Evolutionary conservation across 306 rosid species (phyloP).

Genomic region (Lablab purpureus): DNA sequence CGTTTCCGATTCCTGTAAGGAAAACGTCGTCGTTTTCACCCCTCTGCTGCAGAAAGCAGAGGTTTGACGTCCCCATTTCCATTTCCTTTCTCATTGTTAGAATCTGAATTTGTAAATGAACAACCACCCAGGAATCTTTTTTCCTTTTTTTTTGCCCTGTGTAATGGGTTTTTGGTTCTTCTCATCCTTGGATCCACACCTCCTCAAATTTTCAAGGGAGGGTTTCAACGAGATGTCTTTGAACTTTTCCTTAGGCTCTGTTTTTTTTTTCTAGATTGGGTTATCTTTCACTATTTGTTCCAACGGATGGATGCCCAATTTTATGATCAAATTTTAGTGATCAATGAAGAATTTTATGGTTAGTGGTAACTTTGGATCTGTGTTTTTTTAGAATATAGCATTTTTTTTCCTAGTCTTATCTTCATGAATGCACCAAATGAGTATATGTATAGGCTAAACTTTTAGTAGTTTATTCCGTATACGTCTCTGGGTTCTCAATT

Average conservation of each 20-base stretch:
- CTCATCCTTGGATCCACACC: conserved; percentile 53
- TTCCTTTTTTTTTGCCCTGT: neutral
- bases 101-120: conserved; percentile 32
- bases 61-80: conserved; percentile 7
- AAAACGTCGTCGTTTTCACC: conserved; percentile 38
- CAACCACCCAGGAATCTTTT: neutral
- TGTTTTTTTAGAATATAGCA: no score
- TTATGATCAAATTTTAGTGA: conserved; percentile 54
- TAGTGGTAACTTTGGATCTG: conserved; percentile 17
- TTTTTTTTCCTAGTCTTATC: neutral
- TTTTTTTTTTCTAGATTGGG: conserved; percentile 8
- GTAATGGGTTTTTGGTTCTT: conserved; percentile 27
- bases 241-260: conserved; percentile 30
- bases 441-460: neutral
- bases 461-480: no score
- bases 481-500: neutral
- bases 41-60: conserved; percentile 44
- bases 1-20: conserved; percentile 45
- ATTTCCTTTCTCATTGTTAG: neutral
- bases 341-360: conserved; percentile 32
- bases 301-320: conserved; percentile 44
- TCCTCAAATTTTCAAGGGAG: conserved; percentile 13
- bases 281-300: conserved; percentile 35
- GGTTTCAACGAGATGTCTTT: conserved; percentile 48
- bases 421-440: neutral